Base-by-base conservation (phyloP, 2,329 filamentous ascomycete genomes). In the Venturia effusa region DNA sequence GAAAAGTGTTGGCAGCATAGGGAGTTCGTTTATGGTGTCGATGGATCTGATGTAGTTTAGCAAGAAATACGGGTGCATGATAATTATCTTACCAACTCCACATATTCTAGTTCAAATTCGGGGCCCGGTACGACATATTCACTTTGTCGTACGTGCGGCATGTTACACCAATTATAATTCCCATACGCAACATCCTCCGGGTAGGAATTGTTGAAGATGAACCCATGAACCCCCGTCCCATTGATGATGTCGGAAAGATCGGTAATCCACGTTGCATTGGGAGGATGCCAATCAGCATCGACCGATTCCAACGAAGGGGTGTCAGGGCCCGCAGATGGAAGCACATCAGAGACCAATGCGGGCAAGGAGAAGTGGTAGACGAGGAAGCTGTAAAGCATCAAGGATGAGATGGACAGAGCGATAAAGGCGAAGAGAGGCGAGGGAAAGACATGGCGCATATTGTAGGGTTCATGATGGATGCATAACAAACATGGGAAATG, bases 11-110 rank as follows among this genome's bases (percentile, higher is more conserved):
- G 62, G 82, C 80, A 1, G 88, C 83, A 72, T 94, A 94, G 0
- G 89, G 89, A 0, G 89, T 94, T 27, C 90, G 84, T 72, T 94
- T 94, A 74, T 94, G 90, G 72, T 94, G 90, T 61, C 90, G 83
- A 70, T 94, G 90, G 61, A 92, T 88, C 81, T 87, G 51, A 6
- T 24, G 11, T 48, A 39, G 40, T 55, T 62, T 61, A 60, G 64
- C 30, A 61, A n/a, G 4, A 24, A 22, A 17, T 55, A 32, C 19
- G 6, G 54, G 32, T 54, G 61, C 40, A n/a, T 4, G 45, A n/a
- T 77, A 81, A 66, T n/a, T 15, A 32, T 65, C 70, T 74, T 74
- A 89, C 85, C 69, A 92, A 77, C 75, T 93, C 89, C 8, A 93
- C 89, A 71, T 92, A 93, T 69, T 82, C 76, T 61, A 94, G 76